Percentiles rank a stretch among this genome's conserved stretches.
These are phyloP conservation scores for Cladosporium sp. DNA, from an alignment of 2,329 filamentous ascomycete species.

Conservation along the genomic window DNA sequence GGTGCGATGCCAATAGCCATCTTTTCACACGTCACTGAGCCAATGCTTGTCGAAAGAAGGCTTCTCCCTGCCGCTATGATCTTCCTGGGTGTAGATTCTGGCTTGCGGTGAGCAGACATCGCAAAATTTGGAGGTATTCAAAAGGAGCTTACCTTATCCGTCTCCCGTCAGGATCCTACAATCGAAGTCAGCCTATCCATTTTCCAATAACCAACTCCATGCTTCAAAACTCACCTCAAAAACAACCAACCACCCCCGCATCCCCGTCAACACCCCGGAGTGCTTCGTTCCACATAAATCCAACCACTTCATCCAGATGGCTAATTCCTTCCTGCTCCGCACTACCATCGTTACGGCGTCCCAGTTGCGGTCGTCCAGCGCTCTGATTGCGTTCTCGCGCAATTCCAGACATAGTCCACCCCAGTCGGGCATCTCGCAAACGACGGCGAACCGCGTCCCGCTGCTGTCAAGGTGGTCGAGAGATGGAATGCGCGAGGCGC, in stretches of 20 bases:
- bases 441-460: conserved; percentile 3
- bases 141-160: background rate
- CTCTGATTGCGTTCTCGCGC: conserved; percentile 5
- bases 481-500: conserved; percentile 5
- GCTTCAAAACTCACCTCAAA: conserved; percentile 3
- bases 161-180: conserved; percentile 3
- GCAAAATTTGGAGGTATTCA: background rate
- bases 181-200: background rate
- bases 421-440: conserved; percentile 11
- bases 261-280: conserved; percentile 5
- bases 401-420: conserved; percentile 4
- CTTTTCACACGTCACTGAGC: background rate
- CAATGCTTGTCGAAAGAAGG: conserved; percentile 4
- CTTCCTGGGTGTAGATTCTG: conserved; percentile 5
- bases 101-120: background rate
- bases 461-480: conserved; percentile 11
- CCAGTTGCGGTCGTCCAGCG: conserved; percentile 7
- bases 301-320: conserved; percentile 3
- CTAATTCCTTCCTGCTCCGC: background rate
- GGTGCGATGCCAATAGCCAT: background rate
- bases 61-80: conserved; percentile 6
- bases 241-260: conserved; percentile 9
- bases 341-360: conserved; percentile 8
- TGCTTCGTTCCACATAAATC: conserved; percentile 6
- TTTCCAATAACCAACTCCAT: no score